phyloP scores from a whole-genome alignment of 352 stramenopile genomes.

The Elongisporangium undulatum region DNA sequence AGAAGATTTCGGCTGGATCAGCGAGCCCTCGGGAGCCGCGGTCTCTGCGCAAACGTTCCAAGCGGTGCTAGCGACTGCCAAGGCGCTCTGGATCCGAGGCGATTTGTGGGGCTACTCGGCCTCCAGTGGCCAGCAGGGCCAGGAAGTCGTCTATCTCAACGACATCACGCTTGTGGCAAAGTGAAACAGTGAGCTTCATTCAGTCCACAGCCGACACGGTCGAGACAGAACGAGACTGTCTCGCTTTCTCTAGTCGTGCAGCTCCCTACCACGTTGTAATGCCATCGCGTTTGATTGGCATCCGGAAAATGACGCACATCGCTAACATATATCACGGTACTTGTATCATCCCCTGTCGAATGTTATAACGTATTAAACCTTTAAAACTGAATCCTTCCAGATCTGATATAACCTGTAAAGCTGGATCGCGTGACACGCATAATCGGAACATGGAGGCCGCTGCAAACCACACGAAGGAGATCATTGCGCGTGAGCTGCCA shows the following conservation, averaged over 20 bases:
- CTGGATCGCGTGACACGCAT: neutral
- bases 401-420: neutral
- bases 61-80: conserved; percentile 21
- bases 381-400: neutral
- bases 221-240: too few relatives aligned
- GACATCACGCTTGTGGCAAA: conserved; percentile 40
- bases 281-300: neutral
- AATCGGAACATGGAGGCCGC: conserved; percentile 39
- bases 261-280: neutral
- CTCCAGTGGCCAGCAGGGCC: conserved; percentile 25
- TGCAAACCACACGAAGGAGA: conserved; percentile 41
- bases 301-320: too few relatives aligned
- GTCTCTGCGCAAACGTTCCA: conserved; percentile 27
- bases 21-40: conserved; percentile 33
- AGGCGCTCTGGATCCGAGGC: conserved; percentile 53
- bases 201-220: too few relatives aligned
- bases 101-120: conserved; percentile 50
- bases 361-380: neutral
- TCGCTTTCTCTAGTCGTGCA: neutral
- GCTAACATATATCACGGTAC: neutral
- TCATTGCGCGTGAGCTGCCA: conserved; percentile 61
- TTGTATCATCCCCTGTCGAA: neutral
- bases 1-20: conserved; percentile 76
- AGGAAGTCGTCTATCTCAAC: conserved; percentile 77
- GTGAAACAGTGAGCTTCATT: conserved; percentile 6